A percentile compares a stretch with the other conserved stretches of the same genome.
phyloP scores from a whole-genome alignment of 257 asterid species.

The Scutellaria galericulata region DNA sequence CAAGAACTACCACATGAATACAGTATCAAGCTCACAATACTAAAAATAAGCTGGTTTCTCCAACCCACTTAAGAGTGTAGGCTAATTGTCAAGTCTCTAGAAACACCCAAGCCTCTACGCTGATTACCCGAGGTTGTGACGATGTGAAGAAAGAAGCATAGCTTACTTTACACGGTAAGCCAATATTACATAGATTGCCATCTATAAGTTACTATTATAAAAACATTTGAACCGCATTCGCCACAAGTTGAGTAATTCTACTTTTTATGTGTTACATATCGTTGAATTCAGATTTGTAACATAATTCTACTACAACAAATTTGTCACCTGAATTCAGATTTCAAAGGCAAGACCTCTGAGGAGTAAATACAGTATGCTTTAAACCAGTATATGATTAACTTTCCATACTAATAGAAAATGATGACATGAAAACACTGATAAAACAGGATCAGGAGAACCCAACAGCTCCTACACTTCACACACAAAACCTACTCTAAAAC shows the following conservation, averaged over 20 bases:
- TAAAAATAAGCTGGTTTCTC: not conserved
- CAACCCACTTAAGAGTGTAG: not conserved
- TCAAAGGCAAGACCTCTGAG: too few relatives aligned
- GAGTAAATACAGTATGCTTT: too few relatives aligned
- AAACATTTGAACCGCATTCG: not conserved
- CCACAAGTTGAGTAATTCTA: slow-evolving; percentile 2
- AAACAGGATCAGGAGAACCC: too few relatives aligned
- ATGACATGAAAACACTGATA: too few relatives aligned
- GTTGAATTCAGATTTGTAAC: too few relatives aligned
- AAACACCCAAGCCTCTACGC: not conserved
- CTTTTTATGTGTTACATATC: too few relatives aligned
- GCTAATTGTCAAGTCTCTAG: not conserved
- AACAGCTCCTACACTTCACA: too few relatives aligned
- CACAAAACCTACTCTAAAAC: too few relatives aligned
- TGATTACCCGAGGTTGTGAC: not conserved
- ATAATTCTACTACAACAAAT: not conserved
- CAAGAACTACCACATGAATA: not conserved
- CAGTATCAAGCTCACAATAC: too few relatives aligned
- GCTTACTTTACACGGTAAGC: not conserved
- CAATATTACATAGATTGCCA: not conserved
- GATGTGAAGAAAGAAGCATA: not conserved
- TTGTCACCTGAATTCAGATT: not conserved
- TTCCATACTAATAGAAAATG: not conserved
- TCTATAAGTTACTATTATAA: too few relatives aligned
- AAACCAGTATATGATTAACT: too few relatives aligned